Base-by-base conservation (phyloP, 208 protist genomes). In the Crithidia thermophila region DNA sequence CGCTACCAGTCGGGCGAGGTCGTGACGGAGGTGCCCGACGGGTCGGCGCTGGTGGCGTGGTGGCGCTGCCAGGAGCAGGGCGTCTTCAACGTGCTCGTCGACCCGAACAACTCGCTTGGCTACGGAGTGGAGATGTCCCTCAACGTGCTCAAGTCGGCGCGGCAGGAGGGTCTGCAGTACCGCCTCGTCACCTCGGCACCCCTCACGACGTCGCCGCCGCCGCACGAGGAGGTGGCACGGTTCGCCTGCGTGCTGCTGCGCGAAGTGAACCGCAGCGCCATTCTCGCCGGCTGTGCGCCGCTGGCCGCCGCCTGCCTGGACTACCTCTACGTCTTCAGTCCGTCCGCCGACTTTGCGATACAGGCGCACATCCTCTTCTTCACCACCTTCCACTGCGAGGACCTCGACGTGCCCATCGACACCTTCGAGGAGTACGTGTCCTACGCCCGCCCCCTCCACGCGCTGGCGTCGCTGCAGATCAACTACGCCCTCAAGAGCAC, bases 351-450 rank as follows among this genome's bases (percentile, higher is more conserved):
- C 59, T 78, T 81, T 43, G 82, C 84, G 40, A 84, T 93, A 20
- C 79, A 89, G 63, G 76, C 85, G 30, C 87, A 96, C 77, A 75
- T 91, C 11, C 82, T 89, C 60, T 96, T 91, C 59, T 94, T 87
- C 78, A 86, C 79, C 33, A 83, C 79, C 25, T 96, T 90, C 59
- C 71, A 88, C 67, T 93, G 80, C 64, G 82, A 94, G 61, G 82
- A 93, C 56, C 81, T 94, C 36, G 87, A 93, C 39, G 90, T 84
- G 4, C 79, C 84, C 23, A 91, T 94, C 40, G 80, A 77, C 47
- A 90, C 85, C 27, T 81, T 96, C 11, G 87, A 92, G 53, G 87
- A 96, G 71, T 96, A 94, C 73, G 86, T 93, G 30, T 77, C 83
- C 47, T 91, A 85, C 73, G 81, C 83, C 28, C 81, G 90, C 6